Conservation (phyloP, 2,329 filamentous ascomycete species). For the Ophiostoma tasmaniense region DNA sequence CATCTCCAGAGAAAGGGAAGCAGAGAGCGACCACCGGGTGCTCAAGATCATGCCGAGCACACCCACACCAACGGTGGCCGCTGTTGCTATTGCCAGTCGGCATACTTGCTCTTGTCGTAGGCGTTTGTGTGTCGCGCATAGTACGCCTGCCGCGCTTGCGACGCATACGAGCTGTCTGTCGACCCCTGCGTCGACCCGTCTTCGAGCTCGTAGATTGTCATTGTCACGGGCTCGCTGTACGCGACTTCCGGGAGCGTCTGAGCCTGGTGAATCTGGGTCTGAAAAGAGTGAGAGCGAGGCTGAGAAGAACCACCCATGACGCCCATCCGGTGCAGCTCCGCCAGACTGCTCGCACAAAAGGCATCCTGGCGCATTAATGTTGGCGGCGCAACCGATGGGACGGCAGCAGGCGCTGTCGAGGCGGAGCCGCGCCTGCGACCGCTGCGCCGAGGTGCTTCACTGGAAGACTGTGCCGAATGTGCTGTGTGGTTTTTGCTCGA, state of each 20-base stretch:
- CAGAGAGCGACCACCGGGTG: neutral
- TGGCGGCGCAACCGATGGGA: neutral
- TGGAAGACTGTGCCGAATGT: neutral
- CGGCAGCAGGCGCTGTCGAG: neutral
- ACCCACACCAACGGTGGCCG: neutral
- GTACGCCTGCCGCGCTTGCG: neutral
- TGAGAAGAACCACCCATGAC: neutral
- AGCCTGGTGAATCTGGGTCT: neutral
- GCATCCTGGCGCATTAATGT: neutral
- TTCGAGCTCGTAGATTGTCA: neutral
- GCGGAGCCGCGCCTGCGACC: neutral
- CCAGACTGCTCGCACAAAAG: neutral
- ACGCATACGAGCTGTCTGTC: neutral
- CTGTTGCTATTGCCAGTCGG: neutral
- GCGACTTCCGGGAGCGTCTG: neutral
- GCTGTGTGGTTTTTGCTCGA: neutral
- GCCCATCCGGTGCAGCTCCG: neutral
- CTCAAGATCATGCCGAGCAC: neutral
- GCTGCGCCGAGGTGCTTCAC: neutral
- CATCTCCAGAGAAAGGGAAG: neutral
- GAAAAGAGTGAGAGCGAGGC: neutral
- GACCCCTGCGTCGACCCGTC: slow-evolving; percentile 1
- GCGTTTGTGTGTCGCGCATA: neutral
- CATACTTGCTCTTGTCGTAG: neutral
- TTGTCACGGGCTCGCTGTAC: neutral